Conservation (phyloP, 352 stramenopile genomes). For the Phytophthora cryptogea region DNA sequence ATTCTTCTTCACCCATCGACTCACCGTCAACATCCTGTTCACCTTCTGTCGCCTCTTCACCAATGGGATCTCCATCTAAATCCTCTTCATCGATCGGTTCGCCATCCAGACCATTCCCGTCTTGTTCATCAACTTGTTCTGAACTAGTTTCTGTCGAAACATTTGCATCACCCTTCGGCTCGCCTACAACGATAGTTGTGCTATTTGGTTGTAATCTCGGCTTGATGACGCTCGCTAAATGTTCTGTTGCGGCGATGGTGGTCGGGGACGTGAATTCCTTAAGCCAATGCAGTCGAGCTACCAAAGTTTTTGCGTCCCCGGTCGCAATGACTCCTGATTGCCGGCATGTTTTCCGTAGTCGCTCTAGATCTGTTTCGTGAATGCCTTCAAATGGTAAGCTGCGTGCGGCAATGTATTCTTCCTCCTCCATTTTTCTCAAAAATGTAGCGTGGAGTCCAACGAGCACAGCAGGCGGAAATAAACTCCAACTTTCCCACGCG, state of each 20-base stretch:
- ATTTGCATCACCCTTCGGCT: background rate
- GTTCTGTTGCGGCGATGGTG: slow-evolving; percentile 8
- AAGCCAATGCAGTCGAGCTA: slow-evolving; percentile 64
- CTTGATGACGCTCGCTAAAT: slow-evolving; percentile 2
- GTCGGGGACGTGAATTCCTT: slow-evolving; percentile 68
- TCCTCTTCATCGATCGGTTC: slow-evolving; percentile 43
- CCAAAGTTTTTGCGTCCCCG: slow-evolving; percentile 46
- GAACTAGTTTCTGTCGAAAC: background rate
- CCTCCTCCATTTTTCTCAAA: slow-evolving; percentile 69
- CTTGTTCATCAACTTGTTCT: slow-evolving; percentile 3
- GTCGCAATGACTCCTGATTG: slow-evolving; percentile 68
- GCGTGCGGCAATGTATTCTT: slow-evolving; percentile 39
- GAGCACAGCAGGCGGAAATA: slow-evolving; percentile 76
- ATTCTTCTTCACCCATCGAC: slow-evolving; percentile 38
- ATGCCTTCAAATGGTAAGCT: slow-evolving; percentile 21
- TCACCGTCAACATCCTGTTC: slow-evolving; percentile 41
- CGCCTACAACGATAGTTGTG: slow-evolving; percentile 1
- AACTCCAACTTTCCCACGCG: slow-evolving; percentile 79
- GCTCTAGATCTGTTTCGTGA: slow-evolving; percentile 48
- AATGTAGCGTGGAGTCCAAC: slow-evolving; percentile 86
- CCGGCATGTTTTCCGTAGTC: slow-evolving; percentile 65
- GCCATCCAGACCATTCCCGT: slow-evolving; percentile 33
- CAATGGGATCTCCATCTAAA: slow-evolving; percentile 47
- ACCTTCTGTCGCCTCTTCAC: slow-evolving; percentile 16
- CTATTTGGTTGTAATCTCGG: slow-evolving; percentile 1